These are phyloP conservation scores for Crucibulum laeve DNA, from an alignment of 768 basidiomycete species.

Conservation along the genomic window DNA sequence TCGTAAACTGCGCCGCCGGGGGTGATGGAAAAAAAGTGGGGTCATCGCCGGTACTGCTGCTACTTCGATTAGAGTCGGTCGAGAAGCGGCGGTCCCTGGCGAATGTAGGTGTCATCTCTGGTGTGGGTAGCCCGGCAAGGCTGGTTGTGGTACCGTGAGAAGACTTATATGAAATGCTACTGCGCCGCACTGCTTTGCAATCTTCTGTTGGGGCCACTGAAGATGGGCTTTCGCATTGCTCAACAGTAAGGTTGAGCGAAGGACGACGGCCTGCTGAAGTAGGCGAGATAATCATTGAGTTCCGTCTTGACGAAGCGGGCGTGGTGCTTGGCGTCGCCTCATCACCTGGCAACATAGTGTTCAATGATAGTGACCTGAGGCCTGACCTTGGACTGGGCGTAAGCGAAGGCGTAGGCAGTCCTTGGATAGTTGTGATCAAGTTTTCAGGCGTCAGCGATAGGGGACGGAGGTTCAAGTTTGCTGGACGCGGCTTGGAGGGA, in stretches of 20 bases:
- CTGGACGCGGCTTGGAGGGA: constrained; percentile 56
- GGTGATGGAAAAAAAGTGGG: constrained; percentile 39
- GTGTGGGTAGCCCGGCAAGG: constrained; percentile 56
- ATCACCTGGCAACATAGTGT: constrained; percentile 20
- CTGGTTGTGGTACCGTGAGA: constrained; percentile 29
- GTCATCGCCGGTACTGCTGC: constrained; percentile 29
- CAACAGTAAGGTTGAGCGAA: constrained; percentile 32
- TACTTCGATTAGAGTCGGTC: background rate
- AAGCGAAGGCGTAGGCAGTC: constrained; percentile 49
- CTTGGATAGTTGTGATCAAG: constrained; percentile 29
- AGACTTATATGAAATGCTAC: constrained; percentile 78
- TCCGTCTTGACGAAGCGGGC: constrained; percentile 22
- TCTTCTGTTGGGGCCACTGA: constrained; percentile 26
- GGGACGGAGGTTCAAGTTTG: constrained; percentile 63
- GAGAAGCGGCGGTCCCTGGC: constrained; percentile 32
- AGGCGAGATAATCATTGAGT: constrained; percentile 27
- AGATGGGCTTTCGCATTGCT: constrained; percentile 21
- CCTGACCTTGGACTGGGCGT: constrained; percentile 47
- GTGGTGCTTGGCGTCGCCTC: constrained; percentile 16
- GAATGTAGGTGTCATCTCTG: constrained; percentile 67
- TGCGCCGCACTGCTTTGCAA: constrained; percentile 48
- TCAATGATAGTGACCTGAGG: constrained; percentile 51
- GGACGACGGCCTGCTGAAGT: constrained; percentile 26
- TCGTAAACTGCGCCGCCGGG: constrained; percentile 21
- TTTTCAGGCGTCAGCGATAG: constrained; percentile 62